Base-by-base conservation (phyloP, 2,329 filamentous ascomycete genomes). In the Calonectria hongkongensis region DNA sequence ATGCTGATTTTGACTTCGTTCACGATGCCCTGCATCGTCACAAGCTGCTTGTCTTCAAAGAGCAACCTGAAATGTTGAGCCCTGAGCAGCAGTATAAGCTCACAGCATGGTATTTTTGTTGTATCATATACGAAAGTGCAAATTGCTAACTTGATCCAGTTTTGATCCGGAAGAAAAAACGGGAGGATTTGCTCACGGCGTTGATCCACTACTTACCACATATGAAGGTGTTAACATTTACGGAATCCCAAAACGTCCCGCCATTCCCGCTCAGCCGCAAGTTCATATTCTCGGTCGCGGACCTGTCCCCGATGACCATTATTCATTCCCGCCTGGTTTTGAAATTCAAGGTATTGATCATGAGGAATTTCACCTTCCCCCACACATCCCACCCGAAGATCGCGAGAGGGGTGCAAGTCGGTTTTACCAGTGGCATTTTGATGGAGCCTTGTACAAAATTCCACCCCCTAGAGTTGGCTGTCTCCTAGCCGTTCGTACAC, bases 1-100 rank as follows among this genome's bases (percentile, higher is more conserved):
- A 58, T 41, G 54, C 54, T 5, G 54, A 58, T 33, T 58, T 58
- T 58, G 54, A 33, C 18, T 58, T 58, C 3, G 12, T 58, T 21
- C 54, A 58, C 8, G 54, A 58, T 15, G 54, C 54, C n/a, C 13
- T 58, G n/a, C 54, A 58, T 15, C 36, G 33, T 10, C 54, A 58
- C 33, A 58, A 58, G 33, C 12, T 58, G 54, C 54, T 58, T 3
- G 54, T 58, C 5, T 58, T 58, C 8, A 58, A 58, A 4, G n/a
- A 58, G n/a, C 54, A 58, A 13, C 54, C 54, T 10, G 33, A 58
- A 21, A 58, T 58, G 54, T 13, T 58, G 13, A 58, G 33, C 13
- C 54, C 54, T 10, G 54, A 58, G 54, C 54, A 58, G 54, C 54
- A 58, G 54, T 58, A 58, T 18, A 58, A 58, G 6, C 33, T 58